phyloP scores from a whole-genome alignment of 257 asterid genomes.

The Hygrophila difformis region DNA sequence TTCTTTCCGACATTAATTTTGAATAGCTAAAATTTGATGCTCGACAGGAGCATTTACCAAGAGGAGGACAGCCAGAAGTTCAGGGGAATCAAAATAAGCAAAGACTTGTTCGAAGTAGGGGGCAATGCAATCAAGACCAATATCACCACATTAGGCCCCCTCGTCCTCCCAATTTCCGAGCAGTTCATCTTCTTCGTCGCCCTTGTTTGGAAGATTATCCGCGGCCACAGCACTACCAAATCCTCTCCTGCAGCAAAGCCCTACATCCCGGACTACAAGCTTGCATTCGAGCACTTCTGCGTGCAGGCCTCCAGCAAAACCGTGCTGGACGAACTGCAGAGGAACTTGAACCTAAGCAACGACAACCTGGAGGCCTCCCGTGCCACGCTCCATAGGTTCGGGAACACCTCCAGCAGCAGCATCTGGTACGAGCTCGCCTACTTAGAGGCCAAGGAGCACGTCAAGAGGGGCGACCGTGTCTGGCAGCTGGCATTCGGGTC shows the following conservation, averaged over 20 bases:
- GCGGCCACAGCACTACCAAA: conserved; percentile 24
- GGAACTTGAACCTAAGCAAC: conserved; percentile 74
- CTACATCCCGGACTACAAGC: conserved; percentile 93
- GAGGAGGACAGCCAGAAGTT: conserved; percentile 62
- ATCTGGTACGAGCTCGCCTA: conserved; percentile 92
- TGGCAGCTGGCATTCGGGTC: conserved; percentile 98
- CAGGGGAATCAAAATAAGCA: conserved; percentile 69
- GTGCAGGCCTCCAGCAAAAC: conserved; percentile 83
- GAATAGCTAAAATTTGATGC: no score
- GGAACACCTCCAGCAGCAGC: conserved; percentile 96
- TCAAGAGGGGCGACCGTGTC: conserved; percentile 61
- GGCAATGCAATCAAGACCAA: conserved; percentile 87
- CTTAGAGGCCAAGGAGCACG: conserved; percentile 70
- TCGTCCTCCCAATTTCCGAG: conserved; percentile 65
- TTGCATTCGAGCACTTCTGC: conserved; percentile 93
- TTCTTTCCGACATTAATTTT: no score
- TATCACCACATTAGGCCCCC: conserved; percentile 62
- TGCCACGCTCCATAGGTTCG: conserved; percentile 69
- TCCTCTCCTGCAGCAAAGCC: conserved; percentile 30
- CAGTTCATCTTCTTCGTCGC: conserved; percentile 77
- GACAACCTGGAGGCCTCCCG: conserved; percentile 72
- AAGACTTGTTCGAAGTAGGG: conserved; percentile 65
- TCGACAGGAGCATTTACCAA: conserved; percentile 69
- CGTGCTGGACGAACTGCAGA: conserved; percentile 79
- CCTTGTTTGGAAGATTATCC: conserved; percentile 43